Base-by-base conservation (phyloP, 345 rosid species). In the Rhodamnia argentea region DNA sequence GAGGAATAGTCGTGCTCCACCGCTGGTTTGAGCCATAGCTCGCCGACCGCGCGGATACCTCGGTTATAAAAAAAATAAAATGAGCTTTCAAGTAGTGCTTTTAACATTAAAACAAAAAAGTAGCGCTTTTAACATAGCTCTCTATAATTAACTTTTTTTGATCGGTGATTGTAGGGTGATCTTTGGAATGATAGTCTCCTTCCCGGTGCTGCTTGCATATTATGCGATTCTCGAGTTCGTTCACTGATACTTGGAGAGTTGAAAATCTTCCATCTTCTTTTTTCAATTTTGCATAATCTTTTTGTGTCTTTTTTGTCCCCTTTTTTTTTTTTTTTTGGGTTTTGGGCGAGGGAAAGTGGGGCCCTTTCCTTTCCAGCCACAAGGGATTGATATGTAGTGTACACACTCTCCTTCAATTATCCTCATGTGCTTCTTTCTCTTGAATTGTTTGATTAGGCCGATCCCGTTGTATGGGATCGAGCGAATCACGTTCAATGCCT, bases 201-300 rank as follows among this genome's bases (percentile, higher is more conserved):
- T 89, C 44, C 92, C 92, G 2, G 82, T 90, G 51, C 84, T 90
- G 29, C 59, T 87, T 1, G 90, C 86, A 64, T 90, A 90, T 47
- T 89, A 86, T 55, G 90, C 91, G 11, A 32, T 70, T 59, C 62
- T 89, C 59, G 92, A 86, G 57, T 75, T 84, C 44, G 54, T 86
- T 20, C 54, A 50, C 50, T 83, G 58, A 29, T 29, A 29, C 40
- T 4, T 37, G 4, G 78, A 37, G 47, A 62, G 76, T 62, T 62
- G 42, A 62, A 29, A 62, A 62, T 62, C 76, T 62, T 62, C 5
- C 42, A 62, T 62, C 75, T 62, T 62, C n/a, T 37, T 37, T 37
- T 62, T 7, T 14, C 7, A 62, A 27, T 27, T 29, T 62, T 62
- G 13, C 22, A 14, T 62, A 40, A 27, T 60, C n/a, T 27, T 27